These are phyloP conservation scores for Coemansia sp. DNA, from an alignment of 192 early-diverging fungal genomes.

Conservation along the genomic window DNA sequence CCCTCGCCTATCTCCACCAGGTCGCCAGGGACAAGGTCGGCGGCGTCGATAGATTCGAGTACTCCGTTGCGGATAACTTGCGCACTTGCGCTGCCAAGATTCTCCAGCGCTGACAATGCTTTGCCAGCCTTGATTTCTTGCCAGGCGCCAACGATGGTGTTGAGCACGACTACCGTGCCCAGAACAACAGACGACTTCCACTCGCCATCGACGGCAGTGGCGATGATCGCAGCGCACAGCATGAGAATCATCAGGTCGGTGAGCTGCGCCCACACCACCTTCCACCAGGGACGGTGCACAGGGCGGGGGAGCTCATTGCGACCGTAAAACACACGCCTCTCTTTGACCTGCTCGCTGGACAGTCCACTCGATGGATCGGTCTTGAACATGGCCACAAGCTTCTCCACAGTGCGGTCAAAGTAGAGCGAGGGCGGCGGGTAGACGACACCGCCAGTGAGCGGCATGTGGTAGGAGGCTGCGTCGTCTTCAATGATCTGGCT, in stretches of 20 bases:
- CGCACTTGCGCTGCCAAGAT: constrained; percentile 78
- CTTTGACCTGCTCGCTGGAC: constrained; percentile 57
- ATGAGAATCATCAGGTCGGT: constrained; percentile 96
- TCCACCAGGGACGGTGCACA: constrained; percentile 69
- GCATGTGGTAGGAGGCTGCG: constrained; percentile 55
- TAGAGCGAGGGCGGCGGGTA: constrained; percentile 73
- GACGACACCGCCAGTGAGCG: constrained; percentile 50
- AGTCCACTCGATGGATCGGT: constrained; percentile 69
- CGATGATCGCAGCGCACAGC: constrained; percentile 76
- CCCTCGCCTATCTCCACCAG: constrained; percentile 82
- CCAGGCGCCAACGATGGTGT: constrained; percentile 88
- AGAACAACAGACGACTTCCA: constrained; percentile 81
- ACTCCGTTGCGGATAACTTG: constrained; percentile 78
- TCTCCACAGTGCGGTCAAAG: constrained; percentile 92
- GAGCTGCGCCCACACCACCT: constrained; percentile 85
- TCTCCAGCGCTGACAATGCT: constrained; percentile 87
- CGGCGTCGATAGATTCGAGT: constrained; percentile 75
- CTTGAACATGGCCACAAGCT: constrained; percentile 83
- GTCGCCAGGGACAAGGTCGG: constrained; percentile 85
- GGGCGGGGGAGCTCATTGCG: constrained; percentile 81
- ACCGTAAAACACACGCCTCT: constrained; percentile 80
- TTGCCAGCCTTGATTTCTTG: constrained; percentile 97
- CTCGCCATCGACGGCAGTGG: constrained; percentile 83
- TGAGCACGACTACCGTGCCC: constrained; percentile 81
- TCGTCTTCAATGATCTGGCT: constrained; percentile 52